phyloP scores from a whole-genome alignment of 2,329 filamentous ascomycete species.

The Aspergillus pseudoglaucus region DNA sequence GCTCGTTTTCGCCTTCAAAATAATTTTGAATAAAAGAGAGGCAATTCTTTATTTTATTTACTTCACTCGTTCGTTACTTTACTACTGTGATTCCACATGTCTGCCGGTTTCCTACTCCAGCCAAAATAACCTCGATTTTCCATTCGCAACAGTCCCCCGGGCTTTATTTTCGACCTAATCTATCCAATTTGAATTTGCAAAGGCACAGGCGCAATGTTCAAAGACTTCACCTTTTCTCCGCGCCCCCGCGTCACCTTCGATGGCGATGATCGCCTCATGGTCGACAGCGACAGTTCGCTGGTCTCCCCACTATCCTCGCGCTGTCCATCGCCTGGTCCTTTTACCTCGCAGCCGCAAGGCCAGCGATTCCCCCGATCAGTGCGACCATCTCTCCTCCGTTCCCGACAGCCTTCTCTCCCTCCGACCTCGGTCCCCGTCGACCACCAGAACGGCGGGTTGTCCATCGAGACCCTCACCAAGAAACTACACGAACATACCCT shows the following conservation, averaged over 20 bases:
- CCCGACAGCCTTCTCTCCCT: constrained; percentile 29
- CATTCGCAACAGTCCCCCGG: too few species aligned
- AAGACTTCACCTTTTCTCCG: constrained; percentile 36
- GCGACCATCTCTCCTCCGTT: constrained; percentile 28
- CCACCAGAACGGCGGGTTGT: constrained; percentile 33
- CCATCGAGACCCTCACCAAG: constrained; percentile 34
- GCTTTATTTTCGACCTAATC: too few species aligned
- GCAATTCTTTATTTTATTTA: background rate
- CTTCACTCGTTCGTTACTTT: too few species aligned
- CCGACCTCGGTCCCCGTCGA: constrained; percentile 40
- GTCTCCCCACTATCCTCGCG: constrained; percentile 38
- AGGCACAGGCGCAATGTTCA: constrained; percentile 28
- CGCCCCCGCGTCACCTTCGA: constrained; percentile 23
- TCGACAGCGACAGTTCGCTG: constrained; percentile 31
- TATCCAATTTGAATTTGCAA: too few species aligned
- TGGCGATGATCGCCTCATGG: constrained; percentile 28
- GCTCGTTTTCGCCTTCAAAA: too few species aligned
- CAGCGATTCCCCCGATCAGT: constrained; percentile 23
- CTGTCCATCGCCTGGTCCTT: constrained; percentile 35
- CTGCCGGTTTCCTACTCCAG: too few species aligned
- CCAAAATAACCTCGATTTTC: too few species aligned
- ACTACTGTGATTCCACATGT: too few species aligned
- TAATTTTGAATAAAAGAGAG: background rate
- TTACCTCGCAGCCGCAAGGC: constrained; percentile 16
- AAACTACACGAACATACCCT: constrained; percentile 37